Percentiles rank a stretch among this genome's conserved stretches.
These are phyloP conservation scores for Neurospora sp. DNA, from an alignment of 495 filamentous ascomycete genomes.

Conservation along the genomic window DNA sequence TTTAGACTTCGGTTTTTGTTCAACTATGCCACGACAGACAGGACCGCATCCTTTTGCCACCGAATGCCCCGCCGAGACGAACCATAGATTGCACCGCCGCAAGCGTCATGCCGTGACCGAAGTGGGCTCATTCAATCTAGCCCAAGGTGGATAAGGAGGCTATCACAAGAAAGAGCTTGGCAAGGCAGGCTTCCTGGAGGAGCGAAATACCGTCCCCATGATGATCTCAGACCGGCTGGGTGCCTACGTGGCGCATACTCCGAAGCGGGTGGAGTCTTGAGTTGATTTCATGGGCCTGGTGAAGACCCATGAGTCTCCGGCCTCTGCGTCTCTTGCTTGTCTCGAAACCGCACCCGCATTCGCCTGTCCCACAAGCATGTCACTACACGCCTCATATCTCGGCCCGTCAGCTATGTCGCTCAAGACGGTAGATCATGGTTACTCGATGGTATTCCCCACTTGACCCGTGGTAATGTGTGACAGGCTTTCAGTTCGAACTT, in stretches of 20 bases:
- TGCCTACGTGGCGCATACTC: slow-evolving; percentile 7
- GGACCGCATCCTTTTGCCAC: slow-evolving; percentile 10
- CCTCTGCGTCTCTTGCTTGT: slow-evolving; percentile 6
- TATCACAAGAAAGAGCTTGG: slow-evolving; percentile 4
- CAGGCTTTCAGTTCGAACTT: slow-evolving; percentile 1
- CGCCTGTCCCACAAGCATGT: slow-evolving; percentile 21
- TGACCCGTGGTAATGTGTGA: slow-evolving; percentile 12
- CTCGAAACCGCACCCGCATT: slow-evolving; percentile 15
- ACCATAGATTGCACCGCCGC: slow-evolving; percentile 9
- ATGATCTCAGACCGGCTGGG: not conserved
- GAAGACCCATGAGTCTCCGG: not conserved
- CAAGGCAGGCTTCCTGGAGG: not conserved
- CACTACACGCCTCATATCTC: slow-evolving; percentile 17
- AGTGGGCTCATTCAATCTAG: slow-evolving; percentile 5
- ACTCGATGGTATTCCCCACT: slow-evolving; percentile 7
- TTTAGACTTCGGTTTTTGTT: slow-evolving; percentile 10
- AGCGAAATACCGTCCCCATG: not conserved
- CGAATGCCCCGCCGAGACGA: slow-evolving; percentile 5
- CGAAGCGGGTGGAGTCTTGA: not conserved
- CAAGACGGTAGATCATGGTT: not conserved
- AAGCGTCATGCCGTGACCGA: slow-evolving; percentile 12
- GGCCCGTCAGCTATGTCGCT: slow-evolving; percentile 10
- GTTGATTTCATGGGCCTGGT: slow-evolving; percentile 2
- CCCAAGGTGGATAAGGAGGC: not conserved
- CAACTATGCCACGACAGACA: slow-evolving; percentile 15